Conservation (phyloP, 768 basidiomycete species). For the Suillus weaverae region DNA sequence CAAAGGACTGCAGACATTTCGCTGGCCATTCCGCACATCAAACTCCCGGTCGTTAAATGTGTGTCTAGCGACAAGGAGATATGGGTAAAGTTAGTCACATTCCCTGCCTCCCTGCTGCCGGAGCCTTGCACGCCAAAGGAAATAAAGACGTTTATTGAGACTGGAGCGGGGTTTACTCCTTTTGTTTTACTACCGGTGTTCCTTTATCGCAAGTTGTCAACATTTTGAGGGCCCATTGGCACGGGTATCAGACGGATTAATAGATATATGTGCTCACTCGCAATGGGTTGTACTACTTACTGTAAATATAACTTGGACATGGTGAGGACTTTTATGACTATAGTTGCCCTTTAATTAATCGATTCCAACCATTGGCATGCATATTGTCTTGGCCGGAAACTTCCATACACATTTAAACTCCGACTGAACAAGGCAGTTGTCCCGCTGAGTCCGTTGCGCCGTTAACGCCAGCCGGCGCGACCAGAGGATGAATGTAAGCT, state of each 20-base stretch:
- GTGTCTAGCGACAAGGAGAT: too few species aligned
- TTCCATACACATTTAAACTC: slow-evolving; percentile 15
- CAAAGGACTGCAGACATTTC: slow-evolving; percentile 21
- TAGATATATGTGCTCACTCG: too few species aligned
- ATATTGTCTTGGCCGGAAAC: background rate
- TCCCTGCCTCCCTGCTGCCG: background rate
- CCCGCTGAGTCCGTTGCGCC: slow-evolving; percentile 18
- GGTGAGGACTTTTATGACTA: too few species aligned
- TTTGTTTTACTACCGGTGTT: background rate
- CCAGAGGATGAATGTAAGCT: slow-evolving; percentile 41
- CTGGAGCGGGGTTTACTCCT: background rate
- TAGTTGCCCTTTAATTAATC: too few species aligned
- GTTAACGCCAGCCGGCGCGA: slow-evolving; percentile 20
- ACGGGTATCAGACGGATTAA: too few species aligned
- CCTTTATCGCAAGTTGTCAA: background rate
- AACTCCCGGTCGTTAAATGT: background rate
- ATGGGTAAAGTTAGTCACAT: background rate
- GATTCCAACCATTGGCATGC: too few species aligned
- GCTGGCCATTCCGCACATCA: background rate
- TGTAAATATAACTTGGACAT: too few species aligned
- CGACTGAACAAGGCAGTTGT: slow-evolving; percentile 29
- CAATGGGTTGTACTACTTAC: too few species aligned
- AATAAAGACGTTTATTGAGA: background rate
- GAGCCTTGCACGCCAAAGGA: background rate
- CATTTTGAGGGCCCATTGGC: background rate